These are phyloP conservation scores for Aplosporella prunicola DNA, from an alignment of 2,329 filamentous ascomycete genomes.

Conservation along the genomic window DNA sequence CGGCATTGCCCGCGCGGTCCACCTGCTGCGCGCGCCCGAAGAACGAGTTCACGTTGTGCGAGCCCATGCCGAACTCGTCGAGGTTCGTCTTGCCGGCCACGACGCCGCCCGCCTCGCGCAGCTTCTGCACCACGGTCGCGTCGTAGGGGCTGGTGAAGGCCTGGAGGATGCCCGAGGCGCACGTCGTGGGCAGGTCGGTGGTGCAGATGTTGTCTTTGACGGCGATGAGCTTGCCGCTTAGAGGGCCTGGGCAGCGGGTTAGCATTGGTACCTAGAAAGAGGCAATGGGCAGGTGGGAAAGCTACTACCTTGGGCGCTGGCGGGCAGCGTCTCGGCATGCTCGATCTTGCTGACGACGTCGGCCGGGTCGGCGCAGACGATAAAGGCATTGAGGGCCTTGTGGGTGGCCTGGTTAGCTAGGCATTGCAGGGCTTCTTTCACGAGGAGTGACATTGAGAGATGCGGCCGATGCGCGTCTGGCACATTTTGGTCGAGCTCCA, in stretches of 20 bases:
- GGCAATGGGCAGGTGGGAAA: not conserved
- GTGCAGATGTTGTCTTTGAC: constrained; percentile 46
- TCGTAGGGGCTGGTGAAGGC: constrained; percentile 67
- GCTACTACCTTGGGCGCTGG: not conserved
- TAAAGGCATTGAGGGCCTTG: constrained; percentile 30
- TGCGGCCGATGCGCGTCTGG: no score
- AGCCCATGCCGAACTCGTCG: constrained; percentile 95
- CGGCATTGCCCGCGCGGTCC: constrained; percentile 33
- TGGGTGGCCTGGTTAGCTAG: constrained; percentile 25
- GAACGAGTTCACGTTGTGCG: constrained; percentile 60
- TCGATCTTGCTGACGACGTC: constrained; percentile 18
- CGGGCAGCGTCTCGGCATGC: constrained; percentile 13
- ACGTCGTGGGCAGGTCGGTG: constrained; percentile 54
- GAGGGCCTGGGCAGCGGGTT: constrained; percentile 4
- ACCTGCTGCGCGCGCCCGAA: constrained; percentile 42
- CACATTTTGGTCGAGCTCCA: no score
- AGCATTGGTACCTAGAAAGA: not conserved
- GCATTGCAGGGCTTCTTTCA: constrained; percentile 25
- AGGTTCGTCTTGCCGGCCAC: constrained; percentile 79
- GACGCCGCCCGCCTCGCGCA: constrained; percentile 53
- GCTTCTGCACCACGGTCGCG: constrained; percentile 65
- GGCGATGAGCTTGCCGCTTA: constrained; percentile 31
- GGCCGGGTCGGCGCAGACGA: constrained; percentile 18
- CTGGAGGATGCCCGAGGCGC: constrained; percentile 63
- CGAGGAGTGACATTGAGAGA: constrained; percentile 29